phyloP scores from a whole-genome alignment of 768 basidiomycete species.

The Phanerodontia chrysosporium region DNA sequence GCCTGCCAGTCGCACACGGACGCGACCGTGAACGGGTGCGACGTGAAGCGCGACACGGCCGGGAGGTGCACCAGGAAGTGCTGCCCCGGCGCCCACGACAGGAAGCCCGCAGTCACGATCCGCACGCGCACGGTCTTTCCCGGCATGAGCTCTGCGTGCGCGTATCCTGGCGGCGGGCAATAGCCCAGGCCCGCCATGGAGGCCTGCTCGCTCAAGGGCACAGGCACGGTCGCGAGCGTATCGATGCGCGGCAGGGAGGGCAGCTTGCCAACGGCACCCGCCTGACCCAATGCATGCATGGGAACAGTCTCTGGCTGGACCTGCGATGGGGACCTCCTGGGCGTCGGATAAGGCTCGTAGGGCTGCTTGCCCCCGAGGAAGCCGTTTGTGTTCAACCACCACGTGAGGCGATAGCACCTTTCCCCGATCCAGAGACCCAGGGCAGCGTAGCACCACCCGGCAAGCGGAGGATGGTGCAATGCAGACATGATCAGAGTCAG shows the following conservation, averaged over 20 bases:
- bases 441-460: slow-evolving; percentile 67
- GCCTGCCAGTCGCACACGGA: slow-evolving; percentile 51
- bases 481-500: slow-evolving; percentile 56
- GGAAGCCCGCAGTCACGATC: slow-evolving; percentile 48
- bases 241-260: slow-evolving; percentile 11
- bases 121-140: slow-evolving; percentile 70
- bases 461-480: slow-evolving; percentile 62
- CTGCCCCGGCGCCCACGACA: slow-evolving; percentile 76
- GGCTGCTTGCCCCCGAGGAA: slow-evolving; percentile 31
- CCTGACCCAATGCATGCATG: slow-evolving; percentile 9
- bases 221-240: not conserved
- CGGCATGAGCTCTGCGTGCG: slow-evolving; percentile 62
- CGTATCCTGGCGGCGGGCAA: slow-evolving; percentile 62
- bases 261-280: slow-evolving; percentile 3
- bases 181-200: slow-evolving; percentile 21
- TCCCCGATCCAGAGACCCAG: slow-evolving; percentile 61
- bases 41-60: slow-evolving; percentile 51
- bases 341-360: slow-evolving; percentile 1
- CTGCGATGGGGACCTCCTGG: not conserved
- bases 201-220: not conserved
- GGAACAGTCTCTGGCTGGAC: slow-evolving; percentile 3
- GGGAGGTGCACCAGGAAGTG: slow-evolving; percentile 70
- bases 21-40: slow-evolving; percentile 73
- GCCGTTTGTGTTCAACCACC: slow-evolving; percentile 60
- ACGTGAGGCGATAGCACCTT: slow-evolving; percentile 48